Base-by-base conservation (phyloP, 306 rosid genomes). In the Vicia faba region DNA sequence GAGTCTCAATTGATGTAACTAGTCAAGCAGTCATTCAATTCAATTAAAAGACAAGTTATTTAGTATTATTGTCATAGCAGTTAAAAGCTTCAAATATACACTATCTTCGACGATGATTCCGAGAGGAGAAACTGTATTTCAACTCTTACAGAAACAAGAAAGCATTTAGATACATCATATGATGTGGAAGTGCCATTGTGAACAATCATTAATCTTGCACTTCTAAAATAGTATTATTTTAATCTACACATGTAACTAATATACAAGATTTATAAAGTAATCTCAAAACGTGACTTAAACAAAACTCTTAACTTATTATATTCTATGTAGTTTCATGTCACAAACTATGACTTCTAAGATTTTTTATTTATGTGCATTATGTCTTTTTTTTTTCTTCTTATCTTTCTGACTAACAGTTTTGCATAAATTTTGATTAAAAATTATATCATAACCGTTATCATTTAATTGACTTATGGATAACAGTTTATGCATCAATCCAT, bases 81-180 rank as follows among this genome's bases (percentile, higher is more conserved):
- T 73, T 73, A 77, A 77, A 81, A 73, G 68, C 85, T 81, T 81
- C 68, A 26, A 57, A 70, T 23, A 41, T 33, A 41, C 46, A 76
- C 75, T 60, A 61, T 55, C 38, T 64, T 26, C 51, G 44, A 19
- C 55, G 11, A n/a, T 39, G n/a, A n/a, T 67, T 9, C 28, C 68
- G 29, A 31, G 0, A 48, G 19, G 41, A 25, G 33, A 38, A 51
- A 61, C 61, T 48, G 69, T 46, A 53, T 74, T 71, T 80, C 78
- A 66, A 75, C 68, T 60, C 33, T 80, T 41, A 7, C 5, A 26
- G 25, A 71, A 28, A 53, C 46, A 35, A 61, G 61, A 61, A 71
- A 76, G 15, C 73, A 33, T 60, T 26, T 0, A 10, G 44, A 55
- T 45, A 25, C 55, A 48, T 63, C 25, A 23, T 46, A 46, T 45